Conservation (phyloP, 768 basidiomycete species). For the Hydnum rufescens region DNA sequence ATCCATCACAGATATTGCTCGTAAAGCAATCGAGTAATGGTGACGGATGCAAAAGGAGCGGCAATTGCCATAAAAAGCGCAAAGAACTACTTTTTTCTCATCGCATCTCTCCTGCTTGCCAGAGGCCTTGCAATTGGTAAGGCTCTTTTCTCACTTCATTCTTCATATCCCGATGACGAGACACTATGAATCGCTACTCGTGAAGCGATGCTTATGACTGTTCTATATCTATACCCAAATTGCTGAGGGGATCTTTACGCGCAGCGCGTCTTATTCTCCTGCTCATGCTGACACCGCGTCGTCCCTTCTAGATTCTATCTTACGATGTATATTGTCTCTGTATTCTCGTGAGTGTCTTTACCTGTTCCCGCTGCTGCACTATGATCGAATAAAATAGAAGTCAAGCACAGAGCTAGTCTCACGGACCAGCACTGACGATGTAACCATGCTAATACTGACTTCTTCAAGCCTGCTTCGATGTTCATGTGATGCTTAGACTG, state of each 20-base stretch:
- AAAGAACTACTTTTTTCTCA: too few species aligned
- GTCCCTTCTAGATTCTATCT: neutral
- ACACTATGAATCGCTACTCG: conserved; percentile 63
- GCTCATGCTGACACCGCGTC: conserved; percentile 9
- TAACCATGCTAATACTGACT: conserved; percentile 81
- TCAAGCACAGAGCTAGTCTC: conserved; percentile 73
- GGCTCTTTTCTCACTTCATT: conserved; percentile 16
- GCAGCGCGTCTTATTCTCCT: conserved; percentile 9
- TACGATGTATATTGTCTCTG: neutral
- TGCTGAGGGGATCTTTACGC: conserved; percentile 34
- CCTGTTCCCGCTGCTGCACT: conserved; percentile 11
- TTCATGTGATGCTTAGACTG: too few species aligned
- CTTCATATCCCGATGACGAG: conserved; percentile 31
- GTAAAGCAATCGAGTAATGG: too few species aligned
- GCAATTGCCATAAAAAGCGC: too few species aligned
- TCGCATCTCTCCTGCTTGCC: too few species aligned
- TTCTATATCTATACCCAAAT: conserved; percentile 71
- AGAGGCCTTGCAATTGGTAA: too few species aligned
- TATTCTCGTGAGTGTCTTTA: conserved; percentile 20
- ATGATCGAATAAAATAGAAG: conserved; percentile 62
- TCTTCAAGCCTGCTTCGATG: too few species aligned
- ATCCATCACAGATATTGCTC: neutral
- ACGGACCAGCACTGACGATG: conserved; percentile 56
- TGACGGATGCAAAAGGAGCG: too few species aligned
- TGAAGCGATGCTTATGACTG: conserved; percentile 64